Base-by-base conservation (phyloP, 2,329 filamentous ascomycete species). In the Epichloe amarillans region DNA sequence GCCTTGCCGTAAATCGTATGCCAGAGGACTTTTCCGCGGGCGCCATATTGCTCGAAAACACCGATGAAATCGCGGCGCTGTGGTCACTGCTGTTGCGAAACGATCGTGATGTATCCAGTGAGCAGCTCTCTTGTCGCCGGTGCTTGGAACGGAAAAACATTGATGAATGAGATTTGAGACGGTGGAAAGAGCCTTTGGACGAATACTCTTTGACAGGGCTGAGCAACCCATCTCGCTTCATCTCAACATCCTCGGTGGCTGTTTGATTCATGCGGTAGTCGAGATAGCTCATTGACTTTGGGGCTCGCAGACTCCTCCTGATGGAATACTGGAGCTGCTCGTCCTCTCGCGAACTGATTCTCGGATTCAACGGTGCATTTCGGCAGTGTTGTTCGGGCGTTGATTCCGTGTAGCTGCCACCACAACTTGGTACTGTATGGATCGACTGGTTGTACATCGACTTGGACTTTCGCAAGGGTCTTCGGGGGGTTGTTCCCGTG, bases 221-320 rank as follows among this genome's bases (percentile, higher is more conserved):
- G 38, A 67, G 53, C 37, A 67, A 62, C 5, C 69, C 59, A 0
- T 39, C 38, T 38, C 15, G 26, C 39, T 36, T 52, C 10, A 19
- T 46, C n/a, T 40, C 47, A 17, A 6, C 7, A 23, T n/a, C 30
- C 14, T 21, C 43, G n/a, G 8, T 17, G 30, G 23, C 8, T 8
- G 23, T 14, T 43, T 47, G 43, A 4, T 23, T 39, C 17, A 37
- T 46, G 17, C 19, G 50, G 17, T 47, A 49, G 35, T 51, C 52
- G 26, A 79, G 62, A 54, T 79, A 76, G 54, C 72, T 76, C 74
- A 77, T 77, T 3, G 79, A 82, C 47, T 73, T 77, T 0, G 74
- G 74, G 3, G 71, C 62, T 53, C 72, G 70, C 15, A 79, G 55
- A 2, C 46, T 43, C 23, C 46, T 50, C 8, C 43, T 42, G 1